Percentiles rank a stretch among this genome's conserved stretches.
phyloP scores from a whole-genome alignment of 2,329 filamentous ascomycete species.

The Aureobasidium sp. region DNA sequence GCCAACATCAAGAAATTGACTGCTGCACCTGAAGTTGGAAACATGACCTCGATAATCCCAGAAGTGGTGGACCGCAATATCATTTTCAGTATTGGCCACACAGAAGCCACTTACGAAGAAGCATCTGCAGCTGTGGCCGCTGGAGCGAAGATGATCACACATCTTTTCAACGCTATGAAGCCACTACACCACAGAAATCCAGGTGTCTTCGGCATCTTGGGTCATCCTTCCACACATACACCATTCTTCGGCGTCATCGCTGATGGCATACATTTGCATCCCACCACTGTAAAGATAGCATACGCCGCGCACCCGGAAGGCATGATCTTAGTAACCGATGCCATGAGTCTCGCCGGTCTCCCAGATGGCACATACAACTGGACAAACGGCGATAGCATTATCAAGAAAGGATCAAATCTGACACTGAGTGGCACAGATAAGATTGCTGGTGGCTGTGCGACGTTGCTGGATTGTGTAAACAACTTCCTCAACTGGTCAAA shows the following conservation, averaged over 20 bases:
- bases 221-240: slow-evolving; percentile 32
- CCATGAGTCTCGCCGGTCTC: slow-evolving; percentile 79
- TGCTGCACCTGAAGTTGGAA: slow-evolving; percentile 72
- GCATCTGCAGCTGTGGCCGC: slow-evolving; percentile 63
- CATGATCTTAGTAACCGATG: slow-evolving; percentile 84
- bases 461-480: slow-evolving; percentile 72
- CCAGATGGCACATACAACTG: slow-evolving; percentile 80
- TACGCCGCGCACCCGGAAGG: slow-evolving; percentile 79
- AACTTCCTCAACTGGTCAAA: slow-evolving; percentile 75
- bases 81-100: slow-evolving; percentile 75
- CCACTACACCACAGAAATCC: slow-evolving; percentile 87
- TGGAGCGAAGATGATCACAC: slow-evolving; percentile 83
- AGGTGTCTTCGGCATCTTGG: slow-evolving; percentile 79
- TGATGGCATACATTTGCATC: slow-evolving; percentile 85
- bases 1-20: slow-evolving; percentile 70
- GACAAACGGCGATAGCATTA: slow-evolving; percentile 64
- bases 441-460: slow-evolving; percentile 55
- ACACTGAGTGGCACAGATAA: slow-evolving; percentile 71
- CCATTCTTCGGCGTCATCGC: slow-evolving; percentile 87
- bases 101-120: slow-evolving; percentile 79
- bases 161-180: slow-evolving; percentile 90
- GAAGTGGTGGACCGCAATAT: slow-evolving; percentile 60
- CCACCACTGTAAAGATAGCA: slow-evolving; percentile 81
- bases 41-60: slow-evolving; percentile 62
- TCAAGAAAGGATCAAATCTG: slow-evolving; percentile 66